Evolutionary conservation across 192 early-diverging fungal species (phyloP).

Genomic region (Linnemannia hyalina): DNA sequence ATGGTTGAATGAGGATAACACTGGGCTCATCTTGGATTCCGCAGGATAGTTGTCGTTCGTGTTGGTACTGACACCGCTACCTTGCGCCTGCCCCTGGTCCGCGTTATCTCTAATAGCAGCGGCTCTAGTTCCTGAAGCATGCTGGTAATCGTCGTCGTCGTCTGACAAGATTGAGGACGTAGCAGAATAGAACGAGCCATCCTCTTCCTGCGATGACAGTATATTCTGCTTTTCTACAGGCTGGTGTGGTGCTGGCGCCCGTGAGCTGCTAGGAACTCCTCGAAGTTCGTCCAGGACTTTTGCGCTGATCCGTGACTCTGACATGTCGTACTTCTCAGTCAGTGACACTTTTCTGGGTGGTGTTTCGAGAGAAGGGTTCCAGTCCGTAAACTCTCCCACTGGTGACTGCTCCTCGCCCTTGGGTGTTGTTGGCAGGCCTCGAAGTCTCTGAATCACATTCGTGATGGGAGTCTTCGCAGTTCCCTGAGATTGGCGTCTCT

Average conservation of each 20-base stretch:
- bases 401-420: neutral
- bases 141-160: conserved; percentile 3
- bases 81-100: neutral
- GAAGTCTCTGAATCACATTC: conserved; percentile 17
- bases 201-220: conserved; percentile 21
- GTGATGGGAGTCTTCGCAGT: neutral
- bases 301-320: neutral
- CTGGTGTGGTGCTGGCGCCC: neutral
- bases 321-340: neutral
- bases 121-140: neutral
- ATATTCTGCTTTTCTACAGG: neutral
- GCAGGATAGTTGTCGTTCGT: neutral
- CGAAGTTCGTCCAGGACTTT: conserved; percentile 24
- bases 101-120: neutral
- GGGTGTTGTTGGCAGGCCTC: conserved; percentile 11
- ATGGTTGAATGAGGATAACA: neutral
- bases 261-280: conserved; percentile 14
- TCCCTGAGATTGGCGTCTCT: neutral
- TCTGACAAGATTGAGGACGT: conserved; percentile 13
- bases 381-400: conserved; percentile 5
- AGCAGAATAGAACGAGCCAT: conserved; percentile 32
- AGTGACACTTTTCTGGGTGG: conserved; percentile 19
- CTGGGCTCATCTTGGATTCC: neutral
- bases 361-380: conserved; percentile 38
- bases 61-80: neutral